Conservation (phyloP, 768 basidiomycete genomes). For the Termitomyces sp. region DNA sequence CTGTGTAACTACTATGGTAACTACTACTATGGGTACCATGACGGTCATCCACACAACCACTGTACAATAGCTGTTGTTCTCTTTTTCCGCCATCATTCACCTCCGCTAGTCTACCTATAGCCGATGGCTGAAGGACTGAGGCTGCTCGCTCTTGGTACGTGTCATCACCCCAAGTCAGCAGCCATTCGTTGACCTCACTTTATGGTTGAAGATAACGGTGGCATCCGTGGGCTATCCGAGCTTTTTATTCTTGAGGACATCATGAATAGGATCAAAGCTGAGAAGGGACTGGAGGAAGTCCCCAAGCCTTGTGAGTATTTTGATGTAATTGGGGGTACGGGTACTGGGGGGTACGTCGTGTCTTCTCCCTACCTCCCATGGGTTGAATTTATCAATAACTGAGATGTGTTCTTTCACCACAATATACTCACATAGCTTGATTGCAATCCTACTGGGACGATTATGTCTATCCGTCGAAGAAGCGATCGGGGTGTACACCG, state of each 20-base stretch:
- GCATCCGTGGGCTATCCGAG: constrained; percentile 7
- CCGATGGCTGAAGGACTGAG: neutral
- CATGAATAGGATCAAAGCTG: constrained; percentile 2
- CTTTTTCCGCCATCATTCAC: too few species aligned
- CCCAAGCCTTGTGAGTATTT: constrained; percentile 23
- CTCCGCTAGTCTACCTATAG: neutral
- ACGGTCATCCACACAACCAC: too few species aligned
- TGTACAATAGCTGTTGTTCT: neutral
- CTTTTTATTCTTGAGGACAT: constrained; percentile 6
- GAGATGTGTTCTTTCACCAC: neutral
- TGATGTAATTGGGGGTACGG: constrained; percentile 24
- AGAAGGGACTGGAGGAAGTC: neutral
- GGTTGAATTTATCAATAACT: neutral
- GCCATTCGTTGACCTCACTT: too few species aligned
- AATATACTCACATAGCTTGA: constrained; percentile 8
- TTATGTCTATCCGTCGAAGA: constrained; percentile 21
- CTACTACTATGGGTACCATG: too few species aligned
- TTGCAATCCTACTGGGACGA: constrained; percentile 25
- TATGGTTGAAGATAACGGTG: constrained; percentile 3
- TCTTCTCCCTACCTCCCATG: neutral
- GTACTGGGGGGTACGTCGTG: constrained; percentile 21
- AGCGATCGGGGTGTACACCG: constrained; percentile 18
- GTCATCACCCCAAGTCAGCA: too few species aligned
- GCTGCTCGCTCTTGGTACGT: constrained; percentile 2
- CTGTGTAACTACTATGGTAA: too few species aligned